Percentiles rank a stretch among this genome's conserved stretches.
Evolutionary conservation across 805 yeast species (phyloP).

Genomic region (Alloascoidea africana): DNA sequence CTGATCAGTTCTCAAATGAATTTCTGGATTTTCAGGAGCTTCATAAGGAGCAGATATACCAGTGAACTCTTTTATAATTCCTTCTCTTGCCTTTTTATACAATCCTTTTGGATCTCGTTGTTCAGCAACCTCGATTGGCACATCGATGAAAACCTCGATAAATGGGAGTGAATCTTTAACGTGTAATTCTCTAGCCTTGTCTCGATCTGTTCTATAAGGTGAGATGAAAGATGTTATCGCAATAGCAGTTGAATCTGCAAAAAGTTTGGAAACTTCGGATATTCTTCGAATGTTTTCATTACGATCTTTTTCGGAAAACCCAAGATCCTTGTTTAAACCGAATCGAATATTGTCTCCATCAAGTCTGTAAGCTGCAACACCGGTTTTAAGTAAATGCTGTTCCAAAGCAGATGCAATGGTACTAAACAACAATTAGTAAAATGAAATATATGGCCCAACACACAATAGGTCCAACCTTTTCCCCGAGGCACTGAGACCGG

Average conservation of each 20-base stretch:
- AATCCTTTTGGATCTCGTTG: slow-evolving; percentile 95
- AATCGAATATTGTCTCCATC: slow-evolving; percentile 94
- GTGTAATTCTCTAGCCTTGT: slow-evolving; percentile 75
- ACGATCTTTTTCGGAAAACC: slow-evolving; percentile 83
- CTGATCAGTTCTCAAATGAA: slow-evolving; percentile 62
- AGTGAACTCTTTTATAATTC: slow-evolving; percentile 85
- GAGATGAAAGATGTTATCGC: slow-evolving; percentile 87
- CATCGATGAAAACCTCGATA: slow-evolving; percentile 85
- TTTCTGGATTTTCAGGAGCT: slow-evolving; percentile 76
- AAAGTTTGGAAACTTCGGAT: slow-evolving; percentile 84
- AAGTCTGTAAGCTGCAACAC: slow-evolving; percentile 66
- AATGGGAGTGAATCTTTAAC: slow-evolving; percentile 63
- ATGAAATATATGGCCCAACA: slow-evolving; percentile 3
- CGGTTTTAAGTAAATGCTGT: slow-evolving; percentile 56
- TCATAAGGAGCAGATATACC: slow-evolving; percentile 95
- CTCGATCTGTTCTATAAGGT: slow-evolving; percentile 79
- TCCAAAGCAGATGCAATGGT: slow-evolving; percentile 93
- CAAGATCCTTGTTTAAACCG: slow-evolving; percentile 90
- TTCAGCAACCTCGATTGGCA: slow-evolving; percentile 89
- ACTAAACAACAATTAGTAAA: too few species aligned
- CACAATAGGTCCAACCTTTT: slow-evolving; percentile 26
- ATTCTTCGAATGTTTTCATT: slow-evolving; percentile 92
- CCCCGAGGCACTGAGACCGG: slow-evolving; percentile 92
- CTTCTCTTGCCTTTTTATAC: slow-evolving; percentile 93
- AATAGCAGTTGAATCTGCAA: slow-evolving; percentile 83